A percentile compares a stretch with the other conserved stretches of the same genome.
Evolutionary conservation across 129 eudicot species (phyloP).

Genomic region (Saussurea involucrata): DNA sequence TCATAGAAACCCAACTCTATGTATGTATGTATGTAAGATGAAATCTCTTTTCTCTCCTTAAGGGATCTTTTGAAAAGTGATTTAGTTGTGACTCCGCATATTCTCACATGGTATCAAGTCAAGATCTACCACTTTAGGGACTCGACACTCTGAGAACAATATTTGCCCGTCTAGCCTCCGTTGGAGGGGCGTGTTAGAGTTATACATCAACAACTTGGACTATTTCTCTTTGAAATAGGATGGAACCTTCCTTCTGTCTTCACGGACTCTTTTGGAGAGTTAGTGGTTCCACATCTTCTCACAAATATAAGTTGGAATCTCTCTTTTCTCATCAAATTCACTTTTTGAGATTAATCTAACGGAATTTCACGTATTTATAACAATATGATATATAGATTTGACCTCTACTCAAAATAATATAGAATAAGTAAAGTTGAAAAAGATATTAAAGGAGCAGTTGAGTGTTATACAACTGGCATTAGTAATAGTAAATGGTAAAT

Average conservation of each 20-base stretch:
- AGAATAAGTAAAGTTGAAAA: neutral
- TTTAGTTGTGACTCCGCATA: neutral
- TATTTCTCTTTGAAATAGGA: neutral
- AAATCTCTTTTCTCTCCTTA: neutral
- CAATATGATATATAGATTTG: neutral
- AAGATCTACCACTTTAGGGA: too few relatives aligned
- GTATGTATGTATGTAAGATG: too few relatives aligned
- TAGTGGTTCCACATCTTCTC: too few relatives aligned
- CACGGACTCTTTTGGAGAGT: neutral
- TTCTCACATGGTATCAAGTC: neutral
- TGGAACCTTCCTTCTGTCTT: neutral
- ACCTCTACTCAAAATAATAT: neutral
- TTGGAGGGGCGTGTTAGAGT: neutral
- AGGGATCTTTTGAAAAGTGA: neutral
- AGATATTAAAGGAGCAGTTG: neutral
- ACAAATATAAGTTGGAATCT: too few relatives aligned
- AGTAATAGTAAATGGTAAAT: slow-evolving; percentile 6
- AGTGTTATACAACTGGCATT: slow-evolving; percentile 8
- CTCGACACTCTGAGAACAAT: neutral
- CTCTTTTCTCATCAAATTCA: too few relatives aligned
- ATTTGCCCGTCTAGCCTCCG: neutral
- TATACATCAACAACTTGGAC: neutral
- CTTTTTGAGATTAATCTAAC: neutral
- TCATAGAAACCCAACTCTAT: too few relatives aligned
- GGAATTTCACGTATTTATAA: neutral